A percentile compares a stretch with the other conserved stretches of the same genome.
Evolutionary conservation across 768 basidiomycete species (phyloP).

Genomic region (Sarcomyxa edulis): DNA sequence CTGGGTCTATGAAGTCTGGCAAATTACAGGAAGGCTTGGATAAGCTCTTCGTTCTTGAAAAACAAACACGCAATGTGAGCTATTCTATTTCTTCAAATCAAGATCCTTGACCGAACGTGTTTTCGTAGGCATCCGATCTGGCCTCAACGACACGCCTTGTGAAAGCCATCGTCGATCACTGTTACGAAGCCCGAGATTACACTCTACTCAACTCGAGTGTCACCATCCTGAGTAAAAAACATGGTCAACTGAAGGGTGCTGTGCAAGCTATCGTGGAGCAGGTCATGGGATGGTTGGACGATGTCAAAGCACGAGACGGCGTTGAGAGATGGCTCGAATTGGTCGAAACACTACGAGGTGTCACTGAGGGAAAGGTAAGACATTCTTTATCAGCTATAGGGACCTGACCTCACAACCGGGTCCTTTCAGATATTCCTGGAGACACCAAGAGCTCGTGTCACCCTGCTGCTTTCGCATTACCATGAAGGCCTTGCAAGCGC

Average conservation of each 20-base stretch:
- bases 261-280: conserved; percentile 91
- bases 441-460: conserved; percentile 92
- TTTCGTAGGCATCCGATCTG: conserved; percentile 82
- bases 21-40: conserved; percentile 85
- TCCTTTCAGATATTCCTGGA: conserved; percentile 89
- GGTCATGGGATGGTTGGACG: conserved; percentile 75
- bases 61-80: conserved; percentile 91
- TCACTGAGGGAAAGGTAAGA: conserved; percentile 96
- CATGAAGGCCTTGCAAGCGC: conserved; percentile 66
- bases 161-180: conserved; percentile 65
- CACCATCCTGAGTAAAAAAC: conserved; percentile 81
- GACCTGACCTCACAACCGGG: neutral
- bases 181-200: conserved; percentile 69
- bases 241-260: conserved; percentile 90
- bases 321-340: conserved; percentile 79
- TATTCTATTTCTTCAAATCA: neutral
- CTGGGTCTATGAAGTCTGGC: conserved; percentile 48
- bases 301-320: conserved; percentile 64
- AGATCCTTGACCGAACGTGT: conserved; percentile 4
- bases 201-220: conserved; percentile 66
- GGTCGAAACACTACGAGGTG: conserved; percentile 81
- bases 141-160: conserved; percentile 86
- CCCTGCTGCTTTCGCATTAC: conserved; percentile 77
- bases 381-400: neutral
- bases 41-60: conserved; percentile 84